phyloP scores from a whole-genome alignment of 768 basidiomycete species.

The Rhizopogon vulgaris region DNA sequence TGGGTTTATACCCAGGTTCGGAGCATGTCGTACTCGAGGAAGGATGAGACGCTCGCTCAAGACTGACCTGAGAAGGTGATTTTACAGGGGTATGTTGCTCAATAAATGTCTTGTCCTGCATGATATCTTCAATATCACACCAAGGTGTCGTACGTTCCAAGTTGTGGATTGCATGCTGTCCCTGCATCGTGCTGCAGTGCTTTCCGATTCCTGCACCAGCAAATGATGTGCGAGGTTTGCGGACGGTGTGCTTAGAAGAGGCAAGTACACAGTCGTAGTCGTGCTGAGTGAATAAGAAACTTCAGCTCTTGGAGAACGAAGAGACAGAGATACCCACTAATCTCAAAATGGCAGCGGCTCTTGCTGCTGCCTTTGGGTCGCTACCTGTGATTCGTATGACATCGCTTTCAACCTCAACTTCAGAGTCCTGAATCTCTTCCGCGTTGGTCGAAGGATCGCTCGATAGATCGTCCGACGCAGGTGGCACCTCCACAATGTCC shows the following conservation, averaged over 20 bases:
- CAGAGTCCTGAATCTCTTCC: slow-evolving; percentile 22
- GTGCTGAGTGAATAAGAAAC: slow-evolving; percentile 42
- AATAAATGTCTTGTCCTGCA: slow-evolving; percentile 12
- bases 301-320: background rate
- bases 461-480: background rate
- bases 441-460: background rate
- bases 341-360: slow-evolving; percentile 90
- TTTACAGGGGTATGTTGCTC: slow-evolving; percentile 17
- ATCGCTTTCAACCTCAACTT: slow-evolving; percentile 30
- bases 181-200: slow-evolving; percentile 5
- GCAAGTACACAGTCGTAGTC: slow-evolving; percentile 74
- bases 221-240: slow-evolving; percentile 32
- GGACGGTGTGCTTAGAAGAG: slow-evolving; percentile 26
- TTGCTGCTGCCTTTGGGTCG: slow-evolving; percentile 81
- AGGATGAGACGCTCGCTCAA: background rate
- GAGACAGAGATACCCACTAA: slow-evolving; percentile 44
- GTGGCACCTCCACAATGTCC: slow-evolving; percentile 1
- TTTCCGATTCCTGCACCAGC: slow-evolving; percentile 27
- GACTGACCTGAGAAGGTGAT: slow-evolving; percentile 1
- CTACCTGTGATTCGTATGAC: slow-evolving; percentile 81
- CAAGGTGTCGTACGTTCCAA: slow-evolving; percentile 20
- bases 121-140: slow-evolving; percentile 23
- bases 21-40: background rate
- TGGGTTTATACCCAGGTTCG: background rate
- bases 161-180: slow-evolving; percentile 7